These are phyloP conservation scores for Coccomyxa subellipsoidea DNA, from an alignment of 163 green algal genomes.

Conservation along the genomic window DNA sequence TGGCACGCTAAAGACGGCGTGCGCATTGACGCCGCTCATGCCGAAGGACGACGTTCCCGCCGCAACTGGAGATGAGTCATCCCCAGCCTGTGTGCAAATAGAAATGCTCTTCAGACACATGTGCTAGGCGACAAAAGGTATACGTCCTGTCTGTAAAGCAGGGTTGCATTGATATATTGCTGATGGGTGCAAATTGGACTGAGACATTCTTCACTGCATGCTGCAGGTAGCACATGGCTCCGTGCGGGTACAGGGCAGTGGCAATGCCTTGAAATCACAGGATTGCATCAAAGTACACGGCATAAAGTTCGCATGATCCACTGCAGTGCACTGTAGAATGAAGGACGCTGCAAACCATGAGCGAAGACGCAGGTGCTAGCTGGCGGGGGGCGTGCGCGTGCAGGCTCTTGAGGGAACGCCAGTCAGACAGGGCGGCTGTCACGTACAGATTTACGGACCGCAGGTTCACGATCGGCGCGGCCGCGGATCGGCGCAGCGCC, in stretches of 20 bases:
- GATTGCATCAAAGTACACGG: too few species aligned
- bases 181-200: too few species aligned
- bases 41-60: conserved; percentile 65
- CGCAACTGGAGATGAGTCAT: neutral
- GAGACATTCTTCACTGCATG: too few species aligned
- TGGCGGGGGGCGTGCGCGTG: neutral
- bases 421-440: conserved; percentile 23
- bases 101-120: too few species aligned
- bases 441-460: conserved; percentile 62
- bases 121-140: too few species aligned
- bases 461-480: conserved; percentile 52
- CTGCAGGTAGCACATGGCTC: too few species aligned
- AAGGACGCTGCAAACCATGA: neutral
- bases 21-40: conserved; percentile 72
- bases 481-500: conserved; percentile 1
- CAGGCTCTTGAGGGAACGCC: conserved; percentile 9
- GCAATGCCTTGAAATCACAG: too few species aligned
- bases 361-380: neutral
- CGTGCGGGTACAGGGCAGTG: too few species aligned
- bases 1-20: conserved; percentile 40
- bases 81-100: neutral
- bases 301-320: too few species aligned
- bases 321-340: neutral
- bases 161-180: too few species aligned
- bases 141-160: too few species aligned